These are phyloP conservation scores for Eucalyptus urophylla DNA, from an alignment of 345 rosid species.

Conservation along the genomic window DNA sequence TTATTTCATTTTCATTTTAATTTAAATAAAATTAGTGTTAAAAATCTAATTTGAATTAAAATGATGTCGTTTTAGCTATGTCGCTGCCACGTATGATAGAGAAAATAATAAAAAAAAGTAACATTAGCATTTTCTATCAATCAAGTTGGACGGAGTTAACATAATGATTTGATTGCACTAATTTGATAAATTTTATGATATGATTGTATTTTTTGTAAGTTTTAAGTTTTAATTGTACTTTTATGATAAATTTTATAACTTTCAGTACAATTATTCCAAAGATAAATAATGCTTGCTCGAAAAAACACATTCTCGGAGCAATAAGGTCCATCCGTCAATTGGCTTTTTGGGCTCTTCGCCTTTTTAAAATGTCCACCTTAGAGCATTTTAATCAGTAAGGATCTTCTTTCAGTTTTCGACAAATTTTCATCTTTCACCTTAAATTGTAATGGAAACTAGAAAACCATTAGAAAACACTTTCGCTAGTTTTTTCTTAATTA, in stretches of 20 bases:
- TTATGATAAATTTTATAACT: too few relatives aligned
- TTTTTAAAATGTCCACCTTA: neutral
- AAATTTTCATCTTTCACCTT: neutral
- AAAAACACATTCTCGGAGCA: neutral
- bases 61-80: neutral
- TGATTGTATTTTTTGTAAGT: too few relatives aligned
- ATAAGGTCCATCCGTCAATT: neutral
- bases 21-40: too few relatives aligned
- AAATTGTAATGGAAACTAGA: neutral
- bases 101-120: too few relatives aligned
- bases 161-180: accelerated
- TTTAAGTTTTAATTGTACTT: too few relatives aligned
- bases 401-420: neutral
- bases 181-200: neutral
- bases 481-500: neutral
- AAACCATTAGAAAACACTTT: neutral
- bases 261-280: neutral
- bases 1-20: too few relatives aligned
- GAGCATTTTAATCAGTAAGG: neutral
- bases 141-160: accelerated
- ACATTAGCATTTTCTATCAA: too few relatives aligned
- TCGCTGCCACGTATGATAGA: accelerated
- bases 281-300: neutral
- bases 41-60: too few relatives aligned
- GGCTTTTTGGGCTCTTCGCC: neutral